A percentile compares a stretch with the other conserved stretches of the same genome.
phyloP scores from a whole-genome alignment of 2,329 filamentous ascomycete genomes.

The Aspergillus sp. region DNA sequence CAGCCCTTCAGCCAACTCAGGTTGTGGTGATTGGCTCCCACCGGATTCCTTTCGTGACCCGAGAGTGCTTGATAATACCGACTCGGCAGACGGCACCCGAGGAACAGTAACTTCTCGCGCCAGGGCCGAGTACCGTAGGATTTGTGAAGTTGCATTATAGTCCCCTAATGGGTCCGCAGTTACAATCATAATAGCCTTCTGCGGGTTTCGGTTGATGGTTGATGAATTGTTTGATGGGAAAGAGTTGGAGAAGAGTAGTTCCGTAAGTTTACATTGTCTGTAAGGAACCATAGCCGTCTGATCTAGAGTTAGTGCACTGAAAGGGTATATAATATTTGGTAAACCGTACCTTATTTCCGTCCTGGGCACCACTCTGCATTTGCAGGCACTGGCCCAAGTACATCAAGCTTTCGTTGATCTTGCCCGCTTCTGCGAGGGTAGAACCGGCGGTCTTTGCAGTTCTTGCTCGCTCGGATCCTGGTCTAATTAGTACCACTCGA shows the following conservation, averaged over 20 bases:
- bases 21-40: conserved; percentile 45
- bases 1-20: conserved; percentile 62
- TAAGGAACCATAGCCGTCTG: conserved; percentile 74
- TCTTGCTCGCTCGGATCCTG: conserved; percentile 80
- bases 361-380: conserved; percentile 81
- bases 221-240: conserved; percentile 60
- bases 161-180: conserved; percentile 91
- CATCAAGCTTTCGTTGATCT: conserved; percentile 98
- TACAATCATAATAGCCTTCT: conserved; percentile 93
- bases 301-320: conserved; percentile 16
- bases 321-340: background rate
- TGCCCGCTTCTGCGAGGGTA: conserved; percentile 90
- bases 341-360: conserved; percentile 67
- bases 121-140: conserved; percentile 88
- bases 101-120: conserved; percentile 91
- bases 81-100: conserved; percentile 77
- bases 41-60: conserved; percentile 34
- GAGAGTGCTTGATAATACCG: conserved; percentile 52
- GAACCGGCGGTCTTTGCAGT: conserved; percentile 92
- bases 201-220: conserved; percentile 62
- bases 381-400: conserved; percentile 96
- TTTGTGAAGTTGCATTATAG: conserved; percentile 95
- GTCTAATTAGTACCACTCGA: conserved; percentile 14
- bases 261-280: conserved; percentile 81
- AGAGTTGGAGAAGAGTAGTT: conserved; percentile 83